Conservation (phyloP, 345 rosid species). For the Chamaenerion angustifolium region DNA sequence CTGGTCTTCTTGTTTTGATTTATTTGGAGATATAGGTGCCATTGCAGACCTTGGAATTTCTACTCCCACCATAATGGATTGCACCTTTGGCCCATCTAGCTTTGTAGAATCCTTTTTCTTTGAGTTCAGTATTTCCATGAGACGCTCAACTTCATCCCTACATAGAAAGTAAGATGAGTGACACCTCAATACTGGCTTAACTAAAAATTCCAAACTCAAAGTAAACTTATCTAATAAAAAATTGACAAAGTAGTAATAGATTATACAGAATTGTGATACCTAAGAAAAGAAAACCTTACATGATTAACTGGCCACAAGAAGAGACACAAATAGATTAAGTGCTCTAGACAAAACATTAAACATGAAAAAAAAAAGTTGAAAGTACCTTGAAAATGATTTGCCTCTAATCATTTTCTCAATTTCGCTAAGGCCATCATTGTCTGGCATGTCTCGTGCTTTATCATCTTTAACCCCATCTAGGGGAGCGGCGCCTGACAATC, state of each 20-base stretch:
- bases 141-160: constrained; percentile 60
- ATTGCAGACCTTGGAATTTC: constrained; percentile 17
- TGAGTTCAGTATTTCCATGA: constrained; percentile 51
- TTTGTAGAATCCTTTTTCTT: constrained; percentile 34
- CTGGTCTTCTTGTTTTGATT: constrained; percentile 17
- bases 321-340: not conserved
- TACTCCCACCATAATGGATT: constrained; percentile 11
- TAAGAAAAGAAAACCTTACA: too few relatives aligned
- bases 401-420: constrained; percentile 61
- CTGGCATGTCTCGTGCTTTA: too few relatives aligned
- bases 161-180: constrained; percentile 10
- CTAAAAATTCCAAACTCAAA: not conserved
- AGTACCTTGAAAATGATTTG: constrained; percentile 49
- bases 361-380: not conserved
- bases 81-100: constrained; percentile 20
- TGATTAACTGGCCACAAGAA: too few relatives aligned
- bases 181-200: not conserved
- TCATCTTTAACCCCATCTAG: not conserved
- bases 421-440: constrained; percentile 9
- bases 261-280: too few relatives aligned
- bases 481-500: too few relatives aligned
- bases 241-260: too few relatives aligned
- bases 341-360: not conserved
- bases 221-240: too few relatives aligned
- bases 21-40: constrained; percentile 22